Conservation (phyloP, 176 grass and related monocot species). For the Aegilops bicornis region DNA sequence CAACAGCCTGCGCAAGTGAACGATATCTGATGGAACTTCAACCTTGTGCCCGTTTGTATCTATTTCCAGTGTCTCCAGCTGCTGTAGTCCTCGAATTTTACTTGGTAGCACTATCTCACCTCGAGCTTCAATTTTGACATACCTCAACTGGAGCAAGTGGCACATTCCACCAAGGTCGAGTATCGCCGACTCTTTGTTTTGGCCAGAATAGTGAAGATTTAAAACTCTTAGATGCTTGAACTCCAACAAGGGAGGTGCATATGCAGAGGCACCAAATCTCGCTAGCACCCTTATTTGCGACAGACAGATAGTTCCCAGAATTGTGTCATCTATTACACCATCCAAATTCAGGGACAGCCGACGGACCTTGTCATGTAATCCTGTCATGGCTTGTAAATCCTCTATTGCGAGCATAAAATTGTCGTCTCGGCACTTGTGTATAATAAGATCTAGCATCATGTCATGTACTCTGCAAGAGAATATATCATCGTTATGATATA, state of each 20-base stretch:
- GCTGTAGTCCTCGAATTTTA: neutral
- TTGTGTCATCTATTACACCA: no score
- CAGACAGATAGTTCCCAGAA: no score
- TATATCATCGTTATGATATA: no score
- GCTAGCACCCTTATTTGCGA: no score
- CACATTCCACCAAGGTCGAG: neutral
- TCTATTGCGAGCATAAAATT: constrained; percentile 26
- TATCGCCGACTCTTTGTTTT: neutral
- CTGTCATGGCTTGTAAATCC: neutral
- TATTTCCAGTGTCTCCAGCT: neutral
- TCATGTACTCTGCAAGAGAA: neutral
- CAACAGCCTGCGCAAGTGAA: neutral
- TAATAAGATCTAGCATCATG: neutral
- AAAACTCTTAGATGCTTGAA: neutral
- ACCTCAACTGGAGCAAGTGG: neutral
- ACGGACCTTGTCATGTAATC: neutral
- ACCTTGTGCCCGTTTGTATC: neutral
- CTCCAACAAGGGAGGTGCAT: neutral
- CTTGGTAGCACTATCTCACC: neutral
- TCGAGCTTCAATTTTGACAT: neutral
- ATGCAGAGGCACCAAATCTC: no score
- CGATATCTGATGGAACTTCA: neutral
- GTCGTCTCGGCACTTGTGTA: constrained; percentile 9
- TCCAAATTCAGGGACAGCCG: neutral
- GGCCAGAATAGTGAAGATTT: neutral